Evolutionary conservation across 108 stramenopile species (phyloP), one percentile per base, ranked within the genome.

Genomic region (Cylindrotheca closterium): DNA sequence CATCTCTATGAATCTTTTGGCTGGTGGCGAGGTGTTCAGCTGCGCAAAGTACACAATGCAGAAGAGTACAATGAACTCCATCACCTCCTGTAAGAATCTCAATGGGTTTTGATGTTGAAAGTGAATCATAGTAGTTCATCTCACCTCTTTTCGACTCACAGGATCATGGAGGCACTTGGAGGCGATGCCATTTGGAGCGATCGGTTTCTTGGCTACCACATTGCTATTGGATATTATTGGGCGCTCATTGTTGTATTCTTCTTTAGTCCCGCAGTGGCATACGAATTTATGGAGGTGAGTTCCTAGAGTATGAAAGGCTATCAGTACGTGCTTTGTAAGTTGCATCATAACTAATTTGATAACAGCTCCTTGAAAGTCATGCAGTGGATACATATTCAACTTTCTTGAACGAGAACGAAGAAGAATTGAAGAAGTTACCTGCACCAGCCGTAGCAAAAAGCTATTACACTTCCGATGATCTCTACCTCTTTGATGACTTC

Each of bases 161-260:
- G n/a, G 0, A 94, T 97, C 48, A 94, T 94, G 93, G 96, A 97
- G 70, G 61, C 72, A 55, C 75, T 97, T 15, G 94, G 95, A 22
- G 96, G 96, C 12, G 81, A 97, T 70, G 61, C 66, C 46, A 70
- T 58, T 0, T 85, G 75, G 70, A 73, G 64, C 66, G 87, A 80
- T 0, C 77, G 96, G 18, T 94, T 91, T 52, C 31, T 96, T 37
- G 95, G 89, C 4, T 84, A 96, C 48, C 90, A 93, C 63, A 61
- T 70, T 5, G 95, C 96, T 0, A 65, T 97, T 58, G 84, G 69
- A 4, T 97, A 97, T 58, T 97, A 92, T 51, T 71, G 82, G 47
- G 66, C 85, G 15, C 49, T 93, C 17, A 65, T 75, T 22, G 32
- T 56, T 1, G 33, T 95, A 0, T 94, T 70, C 70, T 52, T 79